Evolutionary conservation across 106 monocot species (phyloP), one percentile per base, ranked within the genome.

Genomic region (Apostasia ramifera): DNA sequence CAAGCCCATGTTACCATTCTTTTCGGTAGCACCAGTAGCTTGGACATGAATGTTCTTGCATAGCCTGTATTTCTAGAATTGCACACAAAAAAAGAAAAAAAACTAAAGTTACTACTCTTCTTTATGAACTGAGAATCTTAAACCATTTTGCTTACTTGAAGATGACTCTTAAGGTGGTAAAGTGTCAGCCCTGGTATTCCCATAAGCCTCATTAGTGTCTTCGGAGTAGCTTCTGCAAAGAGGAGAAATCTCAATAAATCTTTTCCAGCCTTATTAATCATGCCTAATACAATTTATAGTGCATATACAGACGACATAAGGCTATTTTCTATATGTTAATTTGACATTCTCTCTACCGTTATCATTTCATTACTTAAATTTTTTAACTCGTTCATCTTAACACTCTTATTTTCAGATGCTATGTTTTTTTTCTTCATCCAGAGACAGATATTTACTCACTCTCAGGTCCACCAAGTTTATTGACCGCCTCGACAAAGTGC

Each of bases 151-250:
- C 38, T 57, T 74, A 89, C 93, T 81, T 94, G 93, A 73, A 93
- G 86, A 75, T 94, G 93, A 48, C 89, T 94, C 78, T 94, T 94
- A 40, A 94, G 80, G 73, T 94, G 93, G 73, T 90, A 94, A 61
- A 89, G 72, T 42, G 93, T 90, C 39, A 94, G 82, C 46, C 93
- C 93, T 73, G 93, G 93, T 77, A 86, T 84, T n/a, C 89, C 84
- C 93, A 94, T 94, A 44, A 90, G 82, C 78, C 82, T 90, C 93
- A 89, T 94, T 55, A 94, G 78, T 73, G 93, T 90, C 69, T 94
- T 94, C 43, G 93, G 93, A 2, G 93, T 94, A 13, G 93, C 93
- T 66, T 90, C 93, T 94, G 80, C 56, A 63, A 58, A 70, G 46
- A 67, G 46, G 7, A 45, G 57, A 8, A 40, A 3, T 7, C 53